A percentile compares a stretch with the other conserved stretches of the same genome.
Conservation (phyloP, 1,139 yeast species). For the Yamadazyma pseudoaaseri region DNA sequence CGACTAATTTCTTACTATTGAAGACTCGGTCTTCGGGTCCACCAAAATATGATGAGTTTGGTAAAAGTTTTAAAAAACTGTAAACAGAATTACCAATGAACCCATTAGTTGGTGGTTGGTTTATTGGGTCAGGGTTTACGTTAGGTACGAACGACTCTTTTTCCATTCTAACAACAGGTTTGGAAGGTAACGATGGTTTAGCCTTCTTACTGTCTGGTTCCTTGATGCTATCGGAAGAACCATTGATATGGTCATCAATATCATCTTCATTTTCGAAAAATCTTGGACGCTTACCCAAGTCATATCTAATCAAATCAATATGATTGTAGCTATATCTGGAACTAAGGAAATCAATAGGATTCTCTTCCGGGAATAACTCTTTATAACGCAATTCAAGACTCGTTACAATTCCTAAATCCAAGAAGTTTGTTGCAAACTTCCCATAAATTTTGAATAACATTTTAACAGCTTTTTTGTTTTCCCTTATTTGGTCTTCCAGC, state of each 20-base stretch:
- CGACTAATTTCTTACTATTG: constrained; percentile 40
- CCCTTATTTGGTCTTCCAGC: constrained; percentile 22
- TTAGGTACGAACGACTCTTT: constrained; percentile 7
- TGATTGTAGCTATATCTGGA: constrained; percentile 45
- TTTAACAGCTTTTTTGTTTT: constrained; percentile 25
- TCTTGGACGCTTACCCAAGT: constrained; percentile 30
- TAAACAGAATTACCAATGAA: constrained; percentile 54
- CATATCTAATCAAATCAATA: constrained; percentile 46
- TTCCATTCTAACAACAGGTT: constrained; percentile 8
- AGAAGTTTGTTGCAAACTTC: constrained; percentile 42
- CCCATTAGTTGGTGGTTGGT: constrained; percentile 14
- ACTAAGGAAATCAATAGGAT: constrained; percentile 38
- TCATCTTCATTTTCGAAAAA: constrained; percentile 7
- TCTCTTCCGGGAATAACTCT: constrained; percentile 64
- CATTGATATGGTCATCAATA: constrained; percentile 13
- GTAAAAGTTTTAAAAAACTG: constrained; percentile 52
- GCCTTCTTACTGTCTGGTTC: constrained; percentile 21
- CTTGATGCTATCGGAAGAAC: not conserved
- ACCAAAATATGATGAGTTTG: constrained; percentile 49
- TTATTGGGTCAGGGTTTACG: constrained; percentile 6
- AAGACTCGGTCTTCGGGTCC: constrained; percentile 39
- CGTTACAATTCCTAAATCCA: constrained; percentile 67
- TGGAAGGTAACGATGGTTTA: constrained; percentile 16
- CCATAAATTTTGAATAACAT: constrained; percentile 23
- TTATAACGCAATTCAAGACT: constrained; percentile 66